phyloP scores from a whole-genome alignment of 1,284 basidiomycete species.

The Ganoderma multipileum region DNA sequence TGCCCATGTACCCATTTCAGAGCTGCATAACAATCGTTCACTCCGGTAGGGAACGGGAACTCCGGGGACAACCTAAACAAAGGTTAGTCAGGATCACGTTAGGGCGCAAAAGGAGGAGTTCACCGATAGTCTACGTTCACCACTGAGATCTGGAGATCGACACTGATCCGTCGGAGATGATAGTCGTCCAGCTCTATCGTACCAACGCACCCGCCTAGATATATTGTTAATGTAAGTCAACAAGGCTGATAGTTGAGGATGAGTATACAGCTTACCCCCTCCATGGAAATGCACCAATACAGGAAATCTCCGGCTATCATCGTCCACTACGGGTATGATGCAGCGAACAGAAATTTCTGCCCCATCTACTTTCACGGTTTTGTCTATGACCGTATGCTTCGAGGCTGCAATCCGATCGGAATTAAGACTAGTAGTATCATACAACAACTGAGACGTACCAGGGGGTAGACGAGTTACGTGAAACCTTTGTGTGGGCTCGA shows the following conservation, averaged over 20 bases:
- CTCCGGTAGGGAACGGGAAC: conserved; percentile 5
- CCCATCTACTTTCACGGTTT: neutral
- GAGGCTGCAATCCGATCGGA: neutral
- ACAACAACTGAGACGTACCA: neutral
- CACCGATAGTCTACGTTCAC: conserved; percentile 14
- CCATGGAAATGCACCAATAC: conserved; percentile 6
- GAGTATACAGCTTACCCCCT: neutral
- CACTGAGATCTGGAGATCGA: conserved; percentile 8
- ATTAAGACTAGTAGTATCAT: neutral
- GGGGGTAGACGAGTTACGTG: neutral
- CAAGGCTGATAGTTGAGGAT: neutral
- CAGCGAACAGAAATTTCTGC: conserved; percentile 4
- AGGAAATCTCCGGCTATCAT: neutral
- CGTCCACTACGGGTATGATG: neutral
- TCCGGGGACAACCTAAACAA: neutral
- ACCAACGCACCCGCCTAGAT: neutral
- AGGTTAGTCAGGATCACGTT: neutral
- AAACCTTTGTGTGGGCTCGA: neutral
- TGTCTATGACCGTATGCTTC: conserved; percentile 5
- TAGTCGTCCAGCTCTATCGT: conserved; percentile 11
- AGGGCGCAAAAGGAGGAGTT: neutral
- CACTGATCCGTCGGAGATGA: conserved; percentile 8
- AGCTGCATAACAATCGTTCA: conserved; percentile 3
- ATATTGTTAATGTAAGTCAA: neutral
- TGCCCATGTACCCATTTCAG: neutral